These are phyloP conservation scores for Sporobolomyces phaffii DNA, from an alignment of 768 basidiomycete species.

Conservation along the genomic window DNA sequence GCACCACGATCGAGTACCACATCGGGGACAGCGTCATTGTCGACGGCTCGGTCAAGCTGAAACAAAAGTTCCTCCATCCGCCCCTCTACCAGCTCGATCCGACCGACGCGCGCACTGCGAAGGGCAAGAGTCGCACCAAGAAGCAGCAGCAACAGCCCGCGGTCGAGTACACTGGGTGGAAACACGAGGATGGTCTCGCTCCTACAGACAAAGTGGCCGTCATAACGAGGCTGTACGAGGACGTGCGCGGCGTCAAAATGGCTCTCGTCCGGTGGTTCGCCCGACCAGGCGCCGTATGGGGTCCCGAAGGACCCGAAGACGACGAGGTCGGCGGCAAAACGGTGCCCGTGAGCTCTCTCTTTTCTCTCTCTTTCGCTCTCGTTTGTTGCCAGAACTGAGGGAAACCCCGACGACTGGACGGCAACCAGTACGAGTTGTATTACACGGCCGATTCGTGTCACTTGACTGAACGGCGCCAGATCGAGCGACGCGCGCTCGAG, in stretches of 20 bases:
- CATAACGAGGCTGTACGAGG: constrained; percentile 33
- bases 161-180: constrained; percentile 13
- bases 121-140: not conserved
- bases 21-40: constrained; percentile 28
- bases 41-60: not conserved
- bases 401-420: not conserved
- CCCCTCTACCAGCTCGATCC: not conserved
- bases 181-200: constrained; percentile 21
- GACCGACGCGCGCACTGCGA: not conserved
- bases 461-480: constrained; percentile 14
- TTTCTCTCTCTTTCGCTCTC: not conserved
- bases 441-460: constrained; percentile 35
- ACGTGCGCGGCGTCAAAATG: constrained; percentile 22
- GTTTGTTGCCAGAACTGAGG: too few species aligned
- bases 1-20: not conserved
- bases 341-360: not conserved
- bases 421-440: constrained; percentile 35
- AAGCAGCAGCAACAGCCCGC: not conserved
- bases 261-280: constrained; percentile 37
- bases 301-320: constrained; percentile 22
- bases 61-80: constrained; percentile 31
- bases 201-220: constrained; percentile 32
- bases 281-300: constrained; percentile 22
- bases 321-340: constrained; percentile 5
- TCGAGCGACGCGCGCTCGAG: too few species aligned